phyloP scores from a whole-genome alignment of 495 filamentous ascomycete genomes.

The Aspergillus baeticus region DNA sequence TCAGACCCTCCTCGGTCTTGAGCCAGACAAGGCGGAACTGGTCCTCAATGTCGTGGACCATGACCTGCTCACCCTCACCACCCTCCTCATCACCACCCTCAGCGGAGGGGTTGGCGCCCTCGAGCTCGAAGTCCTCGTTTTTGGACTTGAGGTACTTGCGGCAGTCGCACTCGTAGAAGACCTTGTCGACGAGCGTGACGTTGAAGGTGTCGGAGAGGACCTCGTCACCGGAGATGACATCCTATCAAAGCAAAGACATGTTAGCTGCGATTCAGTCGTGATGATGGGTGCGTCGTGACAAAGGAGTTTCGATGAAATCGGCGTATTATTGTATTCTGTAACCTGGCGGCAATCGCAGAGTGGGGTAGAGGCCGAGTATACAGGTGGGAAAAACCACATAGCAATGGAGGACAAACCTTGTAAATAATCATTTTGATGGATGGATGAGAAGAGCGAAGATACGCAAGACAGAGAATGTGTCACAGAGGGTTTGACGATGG shows the following conservation, averaged over 20 bases:
- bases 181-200: slow-evolving; percentile 69
- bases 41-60: slow-evolving; percentile 93
- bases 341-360: slow-evolving; percentile 5
- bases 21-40: slow-evolving; percentile 84
- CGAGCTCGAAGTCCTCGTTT: slow-evolving; percentile 77
- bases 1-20: slow-evolving; percentile 59
- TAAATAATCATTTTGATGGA: slow-evolving; percentile 82
- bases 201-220: slow-evolving; percentile 92
- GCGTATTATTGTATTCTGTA: not conserved
- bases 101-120: slow-evolving; percentile 94
- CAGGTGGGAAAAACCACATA: not conserved
- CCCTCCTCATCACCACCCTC: slow-evolving; percentile 87
- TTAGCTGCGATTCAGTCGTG: slow-evolving; percentile 14
- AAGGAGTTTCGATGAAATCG: not conserved
- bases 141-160: slow-evolving; percentile 76
- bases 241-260: slow-evolving; percentile 48
- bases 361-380: not conserved
- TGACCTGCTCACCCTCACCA: slow-evolving; percentile 39
- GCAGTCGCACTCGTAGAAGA: slow-evolving; percentile 87
- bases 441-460: slow-evolving; percentile 22
- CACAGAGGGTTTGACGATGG: slow-evolving; percentile 9
- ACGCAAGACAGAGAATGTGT: slow-evolving; percentile 32
- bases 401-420: slow-evolving; percentile 56
- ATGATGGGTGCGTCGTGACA: not conserved
- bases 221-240: slow-evolving; percentile 88